Conservation (phyloP, 495 filamentous ascomycete species). For the Aspergillus carlsbadensis region DNA sequence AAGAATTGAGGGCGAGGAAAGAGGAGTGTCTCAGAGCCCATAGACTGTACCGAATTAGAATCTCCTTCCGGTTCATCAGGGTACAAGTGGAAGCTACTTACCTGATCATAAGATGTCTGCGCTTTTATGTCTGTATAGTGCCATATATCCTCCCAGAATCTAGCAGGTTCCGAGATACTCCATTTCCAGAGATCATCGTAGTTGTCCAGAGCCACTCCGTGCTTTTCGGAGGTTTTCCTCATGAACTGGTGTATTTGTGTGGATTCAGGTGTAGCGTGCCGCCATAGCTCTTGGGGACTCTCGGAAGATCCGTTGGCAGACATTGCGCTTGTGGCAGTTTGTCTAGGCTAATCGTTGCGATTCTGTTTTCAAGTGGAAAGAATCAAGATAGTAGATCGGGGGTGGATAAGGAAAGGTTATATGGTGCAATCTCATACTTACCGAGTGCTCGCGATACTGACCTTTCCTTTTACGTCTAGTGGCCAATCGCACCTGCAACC, state of each 20-base stretch:
- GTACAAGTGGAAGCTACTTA: conserved; percentile 31
- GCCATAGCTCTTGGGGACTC: conserved; percentile 61
- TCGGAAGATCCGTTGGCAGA: conserved; percentile 23
- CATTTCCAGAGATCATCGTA: conserved; percentile 77
- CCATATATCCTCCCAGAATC: conserved; percentile 89
- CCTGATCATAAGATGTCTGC: conserved; percentile 60
- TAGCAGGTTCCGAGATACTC: conserved; percentile 72
- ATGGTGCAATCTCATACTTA: conserved; percentile 5
- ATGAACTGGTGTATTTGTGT: conserved; percentile 75
- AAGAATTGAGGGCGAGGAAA: conserved; percentile 90
- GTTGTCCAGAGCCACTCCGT: conserved; percentile 56
- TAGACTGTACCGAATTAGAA: conserved; percentile 52
- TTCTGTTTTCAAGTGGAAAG: too few relatives aligned
- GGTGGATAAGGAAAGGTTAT: neutral
- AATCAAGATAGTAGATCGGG: neutral
- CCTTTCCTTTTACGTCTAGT: conserved; percentile 6
- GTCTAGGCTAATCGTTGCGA: too few relatives aligned
- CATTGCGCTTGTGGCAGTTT: conserved; percentile 11
- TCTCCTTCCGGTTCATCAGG: too few relatives aligned
- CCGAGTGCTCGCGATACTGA: neutral
- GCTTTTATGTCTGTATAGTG: conserved; percentile 71
- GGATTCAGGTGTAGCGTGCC: conserved; percentile 61
- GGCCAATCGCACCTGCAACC: neutral
- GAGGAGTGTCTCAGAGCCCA: conserved; percentile 63
- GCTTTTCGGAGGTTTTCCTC: conserved; percentile 63